Percentiles rank a stretch among this genome's conserved stretches.
Conservation (phyloP, 2,329 filamentous ascomycete species). For the Zymoseptoria pseudotritici region DNA sequence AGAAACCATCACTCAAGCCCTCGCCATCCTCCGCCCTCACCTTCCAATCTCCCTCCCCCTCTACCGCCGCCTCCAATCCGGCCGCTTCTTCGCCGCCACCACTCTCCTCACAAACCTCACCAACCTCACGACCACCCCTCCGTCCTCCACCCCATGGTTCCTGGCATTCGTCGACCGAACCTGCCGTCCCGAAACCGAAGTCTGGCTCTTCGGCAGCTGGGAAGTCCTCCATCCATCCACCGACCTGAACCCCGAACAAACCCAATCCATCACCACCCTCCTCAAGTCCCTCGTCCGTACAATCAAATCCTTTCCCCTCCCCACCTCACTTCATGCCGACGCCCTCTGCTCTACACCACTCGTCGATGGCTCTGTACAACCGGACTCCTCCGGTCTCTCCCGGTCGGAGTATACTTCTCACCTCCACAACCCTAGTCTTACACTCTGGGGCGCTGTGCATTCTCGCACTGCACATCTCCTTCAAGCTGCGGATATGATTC, state of each 20-base stretch:
- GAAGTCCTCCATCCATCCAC: slow-evolving; percentile 5
- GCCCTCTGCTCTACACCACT: not conserved
- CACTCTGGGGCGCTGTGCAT: slow-evolving; percentile 29
- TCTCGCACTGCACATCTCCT: slow-evolving; percentile 18
- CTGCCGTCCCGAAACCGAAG: slow-evolving; percentile 54
- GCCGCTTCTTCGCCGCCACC: slow-evolving; percentile 36
- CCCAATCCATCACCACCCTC: slow-evolving; percentile 4
- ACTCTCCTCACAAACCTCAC: slow-evolving; percentile 37
- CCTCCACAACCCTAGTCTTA: slow-evolving; percentile 10
- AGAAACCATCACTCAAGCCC: slow-evolving; percentile 25
- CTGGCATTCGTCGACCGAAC: slow-evolving; percentile 56
- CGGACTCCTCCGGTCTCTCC: slow-evolving; percentile 11
- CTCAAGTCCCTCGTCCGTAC: slow-evolving; percentile 10
- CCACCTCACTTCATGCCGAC: slow-evolving; percentile 10
- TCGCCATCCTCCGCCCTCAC: slow-evolving; percentile 43
- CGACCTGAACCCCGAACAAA: not conserved
- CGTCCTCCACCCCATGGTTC: slow-evolving; percentile 35
- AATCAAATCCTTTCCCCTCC: slow-evolving; percentile 7
- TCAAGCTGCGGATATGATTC: slow-evolving; percentile 16
- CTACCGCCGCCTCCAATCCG: slow-evolving; percentile 56
- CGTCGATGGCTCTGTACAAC: not conserved
- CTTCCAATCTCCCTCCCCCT: slow-evolving; percentile 55
- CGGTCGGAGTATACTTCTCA: slow-evolving; percentile 17
- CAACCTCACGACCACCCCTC: slow-evolving; percentile 22
- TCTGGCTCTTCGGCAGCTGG: slow-evolving; percentile 50